phyloP scores from a whole-genome alignment of 2,329 filamentous ascomycete species.

The Sarocladiaceae sp. region DNA sequence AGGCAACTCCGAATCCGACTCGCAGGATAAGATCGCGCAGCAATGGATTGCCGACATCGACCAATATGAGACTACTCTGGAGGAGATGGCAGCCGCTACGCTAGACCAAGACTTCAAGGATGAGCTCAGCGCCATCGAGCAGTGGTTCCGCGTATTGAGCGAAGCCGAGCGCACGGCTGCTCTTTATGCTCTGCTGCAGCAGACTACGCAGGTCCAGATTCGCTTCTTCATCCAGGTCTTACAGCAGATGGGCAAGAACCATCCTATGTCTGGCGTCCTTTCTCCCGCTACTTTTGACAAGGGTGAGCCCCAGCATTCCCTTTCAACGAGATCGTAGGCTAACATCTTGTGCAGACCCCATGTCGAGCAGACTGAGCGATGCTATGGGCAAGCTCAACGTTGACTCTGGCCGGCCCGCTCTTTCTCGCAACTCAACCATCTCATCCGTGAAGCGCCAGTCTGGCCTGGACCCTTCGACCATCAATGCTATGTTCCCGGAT shows the following conservation, averaged over 20 bases:
- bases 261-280: conserved; percentile 92
- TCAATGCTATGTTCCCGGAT: conserved; percentile 99
- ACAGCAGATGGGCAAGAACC: conserved; percentile 97
- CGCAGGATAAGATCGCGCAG: conserved; percentile 87
- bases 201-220: conserved; percentile 98
- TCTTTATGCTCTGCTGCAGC: conserved; percentile 89
- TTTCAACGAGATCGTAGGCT: conserved; percentile 11
- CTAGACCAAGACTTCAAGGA: conserved; percentile 99
- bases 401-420: conserved; percentile 78
- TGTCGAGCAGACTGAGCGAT: conserved; percentile 93
- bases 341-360: conserved; percentile 61
- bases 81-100: conserved; percentile 98
- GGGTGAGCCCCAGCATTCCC: conserved; percentile 45
- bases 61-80: conserved; percentile 95
- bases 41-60: conserved; percentile 99
- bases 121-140: conserved; percentile 95
- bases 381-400: conserved; percentile 94
- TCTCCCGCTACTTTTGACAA: conserved; percentile 97
- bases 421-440: conserved; percentile 73
- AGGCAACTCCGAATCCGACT: conserved; percentile 65
- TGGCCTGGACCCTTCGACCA: conserved; percentile 84
- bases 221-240: conserved; percentile 98
- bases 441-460: conserved; percentile 79
- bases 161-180: conserved; percentile 95
- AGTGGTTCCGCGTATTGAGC: conserved; percentile 97